Base-by-base conservation (phyloP, 2,329 filamentous ascomycete genomes). In the Botrytis fabae region DNA sequence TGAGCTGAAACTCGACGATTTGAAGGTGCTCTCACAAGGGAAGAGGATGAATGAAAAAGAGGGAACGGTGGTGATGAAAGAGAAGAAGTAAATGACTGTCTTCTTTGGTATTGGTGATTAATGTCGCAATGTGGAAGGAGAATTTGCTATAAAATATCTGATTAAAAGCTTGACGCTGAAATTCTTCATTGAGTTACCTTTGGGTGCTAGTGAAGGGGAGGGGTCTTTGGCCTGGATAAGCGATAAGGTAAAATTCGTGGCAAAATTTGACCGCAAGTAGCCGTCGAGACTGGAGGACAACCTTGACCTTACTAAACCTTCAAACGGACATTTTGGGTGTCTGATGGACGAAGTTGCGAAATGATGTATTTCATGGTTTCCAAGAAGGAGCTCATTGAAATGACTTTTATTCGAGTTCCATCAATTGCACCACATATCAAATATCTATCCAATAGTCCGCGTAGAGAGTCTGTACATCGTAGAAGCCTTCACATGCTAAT, bases 141-240 rank as follows among this genome's bases (percentile, higher is more conserved):
- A 57, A 68, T 68, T 57, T 57, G 48, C n/a, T 57, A 32, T 42
- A 44, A 42, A 69, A 69, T 57, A 38, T 69, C n/a, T 9, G 38
- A 42, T 20, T 38, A 44, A 69, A 68, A 69, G 38, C 65, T 57
- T 42, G 22, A 57, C 48, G 32, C 44, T 69, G 65, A 57, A 68
- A 69, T 57, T 69, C 65, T 69, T 57, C 65, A 57, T 42, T 59
- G n/a, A 42, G 48, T 57, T 57, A 59, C 48, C n/a, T 57, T 57
- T 32, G 35, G n/a, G 63, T 48, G 20, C 44, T 51, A 48, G 63
- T 38, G 40, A 20, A 44, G 46, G 40, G 42, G 61, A 32, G 61
- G 38, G 40, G 16, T 46, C 16, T 51, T 32, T n/a, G 6, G 35
- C 18, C 38, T 68, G 51, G 46, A 51, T 51, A 66, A 54, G 10